Percentiles rank a stretch among this genome's conserved stretches.
Conservation (phyloP, 2,329 filamentous ascomycete species). For the Colletotrichum filicis region DNA sequence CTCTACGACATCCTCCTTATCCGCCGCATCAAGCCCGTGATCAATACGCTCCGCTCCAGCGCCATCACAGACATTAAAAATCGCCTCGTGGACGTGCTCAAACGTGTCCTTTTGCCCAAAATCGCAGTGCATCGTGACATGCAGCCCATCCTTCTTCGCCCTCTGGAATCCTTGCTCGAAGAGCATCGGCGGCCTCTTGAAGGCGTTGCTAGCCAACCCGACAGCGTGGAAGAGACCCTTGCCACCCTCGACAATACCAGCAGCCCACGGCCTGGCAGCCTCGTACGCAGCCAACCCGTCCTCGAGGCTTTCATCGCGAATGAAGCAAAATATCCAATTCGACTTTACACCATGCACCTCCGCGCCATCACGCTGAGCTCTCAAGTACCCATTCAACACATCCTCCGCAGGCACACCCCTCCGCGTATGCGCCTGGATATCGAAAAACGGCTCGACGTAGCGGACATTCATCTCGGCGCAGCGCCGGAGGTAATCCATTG, state of each 20-base stretch:
- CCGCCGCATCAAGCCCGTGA: constrained; percentile 75
- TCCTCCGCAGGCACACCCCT: constrained; percentile 72
- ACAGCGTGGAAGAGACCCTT: constrained; percentile 55
- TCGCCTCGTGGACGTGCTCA: constrained; percentile 52
- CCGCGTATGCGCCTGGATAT: constrained; percentile 78
- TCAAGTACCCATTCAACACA: constrained; percentile 67
- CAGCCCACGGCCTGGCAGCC: constrained; percentile 51
- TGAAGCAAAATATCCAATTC: constrained; percentile 55
- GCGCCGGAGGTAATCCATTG: constrained; percentile 76
- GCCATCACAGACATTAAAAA: constrained; percentile 44
- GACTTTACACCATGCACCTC: constrained; percentile 42
- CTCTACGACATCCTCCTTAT: constrained; percentile 68
- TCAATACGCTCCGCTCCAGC: constrained; percentile 73
- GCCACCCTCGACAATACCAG: constrained; percentile 38
- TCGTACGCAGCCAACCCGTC: constrained; percentile 51
- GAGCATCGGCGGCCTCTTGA: constrained; percentile 54
- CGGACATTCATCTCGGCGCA: constrained; percentile 73
- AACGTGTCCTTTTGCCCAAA: constrained; percentile 60
- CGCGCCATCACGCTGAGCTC: constrained; percentile 45
- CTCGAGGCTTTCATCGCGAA: constrained; percentile 51
- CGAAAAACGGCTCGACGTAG: constrained; percentile 86
- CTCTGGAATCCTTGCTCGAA: constrained; percentile 53
- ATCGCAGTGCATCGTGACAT: constrained; percentile 61
- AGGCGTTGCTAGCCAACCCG: constrained; percentile 59
- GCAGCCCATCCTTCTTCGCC: constrained; percentile 52